Conservation (phyloP, 1,284 basidiomycete genomes). For the Cystobasidium slooffiae region DNA sequence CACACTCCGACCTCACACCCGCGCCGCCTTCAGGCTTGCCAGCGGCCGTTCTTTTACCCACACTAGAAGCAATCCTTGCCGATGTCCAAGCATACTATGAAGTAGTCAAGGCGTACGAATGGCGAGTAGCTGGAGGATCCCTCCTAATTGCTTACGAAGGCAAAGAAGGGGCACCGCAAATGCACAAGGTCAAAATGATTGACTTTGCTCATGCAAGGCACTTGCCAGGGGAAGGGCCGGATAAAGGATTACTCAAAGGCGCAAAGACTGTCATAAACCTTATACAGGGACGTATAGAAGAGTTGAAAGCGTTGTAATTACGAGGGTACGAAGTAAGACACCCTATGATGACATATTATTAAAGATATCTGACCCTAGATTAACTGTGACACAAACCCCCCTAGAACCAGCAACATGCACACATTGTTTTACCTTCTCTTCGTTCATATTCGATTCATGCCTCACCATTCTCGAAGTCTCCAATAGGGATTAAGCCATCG, state of each 20-base stretch:
- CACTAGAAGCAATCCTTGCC: conserved; percentile 66
- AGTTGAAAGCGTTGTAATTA: conserved; percentile 47
- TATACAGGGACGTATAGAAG: conserved; percentile 61
- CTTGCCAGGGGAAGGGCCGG: conserved; percentile 73
- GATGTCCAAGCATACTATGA: conserved; percentile 66
- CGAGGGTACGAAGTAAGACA: no score
- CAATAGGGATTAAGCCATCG: no score
- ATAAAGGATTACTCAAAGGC: conserved; percentile 75
- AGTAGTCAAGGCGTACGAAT: conserved; percentile 65
- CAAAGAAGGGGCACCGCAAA: conserved; percentile 61
- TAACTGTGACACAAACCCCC: not conserved
- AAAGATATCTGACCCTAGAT: not conserved
- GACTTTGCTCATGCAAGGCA: conserved; percentile 90
- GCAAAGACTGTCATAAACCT: conserved; percentile 68
- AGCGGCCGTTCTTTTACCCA: conserved; percentile 63
- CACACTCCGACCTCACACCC: conserved; percentile 53
- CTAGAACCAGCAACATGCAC: no score
- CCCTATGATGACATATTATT: not conserved
- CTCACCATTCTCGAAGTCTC: no score
- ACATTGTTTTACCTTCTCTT: no score
- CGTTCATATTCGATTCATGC: no score
- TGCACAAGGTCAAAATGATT: conserved; percentile 71
- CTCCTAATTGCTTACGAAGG: conserved; percentile 85
- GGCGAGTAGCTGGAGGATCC: conserved; percentile 81
- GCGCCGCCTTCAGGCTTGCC: conserved; percentile 62